Percentiles rank a stretch among this genome's conserved stretches.
Conservation (phyloP, 345 rosid species). For the Kernera saxatilis region DNA sequence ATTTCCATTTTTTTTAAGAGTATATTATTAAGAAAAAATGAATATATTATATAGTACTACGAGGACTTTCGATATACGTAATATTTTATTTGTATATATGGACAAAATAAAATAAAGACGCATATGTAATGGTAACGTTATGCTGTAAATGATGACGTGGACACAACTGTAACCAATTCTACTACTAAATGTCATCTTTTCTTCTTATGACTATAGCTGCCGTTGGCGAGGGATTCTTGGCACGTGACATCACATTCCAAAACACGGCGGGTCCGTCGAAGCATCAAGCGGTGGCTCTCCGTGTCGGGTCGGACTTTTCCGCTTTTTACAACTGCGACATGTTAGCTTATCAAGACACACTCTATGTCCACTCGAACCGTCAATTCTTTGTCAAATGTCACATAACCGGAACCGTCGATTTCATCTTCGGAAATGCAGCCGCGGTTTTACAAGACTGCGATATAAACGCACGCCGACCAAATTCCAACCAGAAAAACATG, state of each 20-base stretch:
- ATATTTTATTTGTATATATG: not conserved
- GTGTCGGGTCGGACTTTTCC: slow-evolving; percentile 56
- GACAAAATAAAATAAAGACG: not conserved
- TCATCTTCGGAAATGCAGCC: slow-evolving; percentile 76
- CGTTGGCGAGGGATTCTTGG: slow-evolving; percentile 66
- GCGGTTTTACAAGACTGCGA: slow-evolving; percentile 57
- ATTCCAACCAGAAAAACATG: slow-evolving; percentile 58
- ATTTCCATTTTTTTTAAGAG: too few relatives aligned
- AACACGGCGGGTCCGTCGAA: slow-evolving; percentile 78
- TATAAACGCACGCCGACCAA: slow-evolving; percentile 63
- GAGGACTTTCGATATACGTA: not conserved
- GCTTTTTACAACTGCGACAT: slow-evolving; percentile 59
- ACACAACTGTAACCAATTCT: too few relatives aligned
- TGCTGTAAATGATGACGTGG: not conserved
- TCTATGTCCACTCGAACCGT: slow-evolving; percentile 66
- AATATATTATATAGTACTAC: not conserved
- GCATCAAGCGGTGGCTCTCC: slow-evolving; percentile 79
- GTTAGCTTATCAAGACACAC: slow-evolving; percentile 76
- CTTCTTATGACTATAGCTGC: slow-evolving; percentile 39
- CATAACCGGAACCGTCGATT: slow-evolving; percentile 60
- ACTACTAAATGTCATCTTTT: too few relatives aligned
- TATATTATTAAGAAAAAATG: not conserved
- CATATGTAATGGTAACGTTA: not conserved
- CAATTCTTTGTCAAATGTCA: slow-evolving; percentile 54
- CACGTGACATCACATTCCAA: slow-evolving; percentile 62